Evolutionary conservation across 805 yeast species (phyloP).

Genomic region (Yarrowia sp.): DNA sequence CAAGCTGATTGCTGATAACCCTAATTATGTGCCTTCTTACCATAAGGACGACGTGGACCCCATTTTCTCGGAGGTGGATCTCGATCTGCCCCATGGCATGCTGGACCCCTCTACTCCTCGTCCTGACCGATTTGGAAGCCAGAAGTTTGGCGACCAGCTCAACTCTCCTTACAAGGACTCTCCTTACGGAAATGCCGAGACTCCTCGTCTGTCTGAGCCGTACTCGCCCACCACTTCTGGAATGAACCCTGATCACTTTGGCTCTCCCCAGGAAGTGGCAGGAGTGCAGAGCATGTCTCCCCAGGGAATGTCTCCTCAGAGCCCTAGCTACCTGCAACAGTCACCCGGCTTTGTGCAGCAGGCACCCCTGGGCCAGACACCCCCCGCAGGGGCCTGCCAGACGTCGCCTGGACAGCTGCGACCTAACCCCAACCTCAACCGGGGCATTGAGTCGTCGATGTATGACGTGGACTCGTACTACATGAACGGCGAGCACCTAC

Average conservation of each 20-base stretch:
- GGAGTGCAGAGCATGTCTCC: not conserved
- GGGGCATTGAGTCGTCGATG: slow-evolving; percentile 24
- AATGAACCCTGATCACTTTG: not conserved
- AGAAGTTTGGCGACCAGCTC: slow-evolving; percentile 17
- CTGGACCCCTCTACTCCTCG: slow-evolving; percentile 6
- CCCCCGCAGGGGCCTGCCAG: not conserved
- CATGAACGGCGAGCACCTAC: slow-evolving; percentile 13
- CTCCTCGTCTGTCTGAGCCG: slow-evolving; percentile 4
- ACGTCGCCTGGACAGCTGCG: not conserved
- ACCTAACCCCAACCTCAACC: slow-evolving; percentile 23
- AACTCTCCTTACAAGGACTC: slow-evolving; percentile 12
- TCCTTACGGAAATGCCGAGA: slow-evolving; percentile 7
- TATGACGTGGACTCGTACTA: slow-evolving; percentile 25
- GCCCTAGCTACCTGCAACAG: not conserved
- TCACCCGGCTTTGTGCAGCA: not conserved
- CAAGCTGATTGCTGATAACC: slow-evolving; percentile 14
- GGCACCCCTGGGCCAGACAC: not conserved
- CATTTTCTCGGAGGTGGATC: slow-evolving; percentile 19
- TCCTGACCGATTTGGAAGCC: not conserved
- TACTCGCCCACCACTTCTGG: slow-evolving; percentile 15
- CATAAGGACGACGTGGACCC: slow-evolving; percentile 18
- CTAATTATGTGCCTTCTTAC: not conserved
- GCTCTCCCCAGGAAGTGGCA: not conserved
- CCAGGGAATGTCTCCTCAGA: slow-evolving; percentile 5
- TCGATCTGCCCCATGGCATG: slow-evolving; percentile 5